A percentile compares a stretch with the other conserved stretches of the same genome.
Conservation (phyloP, 768 basidiomycete species). For the Pleurotus ostreatus region DNA sequence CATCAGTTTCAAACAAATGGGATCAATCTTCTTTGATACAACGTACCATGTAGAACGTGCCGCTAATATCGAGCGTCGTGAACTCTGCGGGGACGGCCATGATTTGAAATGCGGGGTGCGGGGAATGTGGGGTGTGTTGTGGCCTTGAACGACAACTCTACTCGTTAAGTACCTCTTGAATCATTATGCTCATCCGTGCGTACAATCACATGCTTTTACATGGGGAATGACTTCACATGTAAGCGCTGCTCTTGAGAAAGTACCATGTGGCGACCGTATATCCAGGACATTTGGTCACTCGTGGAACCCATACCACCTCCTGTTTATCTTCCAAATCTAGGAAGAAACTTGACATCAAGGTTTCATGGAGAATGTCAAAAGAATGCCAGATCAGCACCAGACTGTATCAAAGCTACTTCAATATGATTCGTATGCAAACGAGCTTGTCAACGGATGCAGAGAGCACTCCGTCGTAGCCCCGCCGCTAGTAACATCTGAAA, state of each 20-base stretch:
- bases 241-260: background rate
- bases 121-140: background rate
- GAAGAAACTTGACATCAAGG: too few relatives aligned
- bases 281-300: background rate
- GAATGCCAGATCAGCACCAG: too few relatives aligned
- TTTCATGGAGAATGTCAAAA: too few relatives aligned
- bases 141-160: background rate
- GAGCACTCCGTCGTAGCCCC: background rate
- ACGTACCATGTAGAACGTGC: conserved; percentile 59
- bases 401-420: too few relatives aligned
- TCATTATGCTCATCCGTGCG: background rate
- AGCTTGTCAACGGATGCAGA: too few relatives aligned
- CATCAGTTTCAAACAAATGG: background rate
- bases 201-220: background rate
- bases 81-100: conserved; percentile 69
- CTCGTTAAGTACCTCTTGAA: background rate
- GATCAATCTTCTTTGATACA: background rate
- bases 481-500: background rate
- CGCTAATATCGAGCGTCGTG: conserved; percentile 56
- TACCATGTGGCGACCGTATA: conserved; percentile 3
- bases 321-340: too few relatives aligned
- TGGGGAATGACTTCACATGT: conserved; percentile 3
- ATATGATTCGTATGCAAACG: too few relatives aligned
- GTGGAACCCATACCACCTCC: too few relatives aligned
- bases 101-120: conserved; percentile 11